Conservation (phyloP, 257 asterid species). For the Fraxinus quadrangulata region DNA sequence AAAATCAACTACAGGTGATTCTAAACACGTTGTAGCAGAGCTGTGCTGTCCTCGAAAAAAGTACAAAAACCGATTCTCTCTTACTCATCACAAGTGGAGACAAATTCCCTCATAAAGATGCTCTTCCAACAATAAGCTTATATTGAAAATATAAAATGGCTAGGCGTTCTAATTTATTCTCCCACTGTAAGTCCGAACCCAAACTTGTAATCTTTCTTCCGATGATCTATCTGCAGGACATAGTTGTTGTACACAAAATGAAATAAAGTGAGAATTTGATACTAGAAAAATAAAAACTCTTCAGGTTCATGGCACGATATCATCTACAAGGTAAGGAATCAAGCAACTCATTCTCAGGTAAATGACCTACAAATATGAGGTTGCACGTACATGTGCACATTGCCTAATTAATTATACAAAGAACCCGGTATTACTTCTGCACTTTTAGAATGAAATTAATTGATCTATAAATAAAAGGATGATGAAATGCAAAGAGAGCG, state of each 20-base stretch:
- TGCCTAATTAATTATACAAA: too few species aligned
- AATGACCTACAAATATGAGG: too few species aligned
- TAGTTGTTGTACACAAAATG: background rate
- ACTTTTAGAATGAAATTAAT: too few species aligned
- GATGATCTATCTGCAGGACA: slow-evolving; percentile 68
- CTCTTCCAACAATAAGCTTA: background rate
- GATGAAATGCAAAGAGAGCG: background rate
- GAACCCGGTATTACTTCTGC: too few species aligned
- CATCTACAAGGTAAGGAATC: too few species aligned
- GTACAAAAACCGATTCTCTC: background rate
- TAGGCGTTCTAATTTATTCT: slow-evolving; percentile 45
- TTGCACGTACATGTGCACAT: too few species aligned
- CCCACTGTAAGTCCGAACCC: slow-evolving; percentile 87
- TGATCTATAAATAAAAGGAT: background rate
- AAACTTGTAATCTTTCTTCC: slow-evolving; percentile 85
- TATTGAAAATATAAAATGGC: background rate
- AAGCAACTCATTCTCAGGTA: too few species aligned
- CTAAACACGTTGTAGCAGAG: background rate
- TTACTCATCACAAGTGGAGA: slow-evolving; percentile 1
- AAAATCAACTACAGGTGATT: background rate
- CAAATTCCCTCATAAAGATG: background rate
- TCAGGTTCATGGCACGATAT: background rate
- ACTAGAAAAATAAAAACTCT: background rate
- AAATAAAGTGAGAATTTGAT: background rate
- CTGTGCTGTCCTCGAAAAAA: background rate